These are phyloP conservation scores for Parastagonospora nodorum DNA, from an alignment of 2,329 filamentous ascomycete species.

Conservation along the genomic window DNA sequence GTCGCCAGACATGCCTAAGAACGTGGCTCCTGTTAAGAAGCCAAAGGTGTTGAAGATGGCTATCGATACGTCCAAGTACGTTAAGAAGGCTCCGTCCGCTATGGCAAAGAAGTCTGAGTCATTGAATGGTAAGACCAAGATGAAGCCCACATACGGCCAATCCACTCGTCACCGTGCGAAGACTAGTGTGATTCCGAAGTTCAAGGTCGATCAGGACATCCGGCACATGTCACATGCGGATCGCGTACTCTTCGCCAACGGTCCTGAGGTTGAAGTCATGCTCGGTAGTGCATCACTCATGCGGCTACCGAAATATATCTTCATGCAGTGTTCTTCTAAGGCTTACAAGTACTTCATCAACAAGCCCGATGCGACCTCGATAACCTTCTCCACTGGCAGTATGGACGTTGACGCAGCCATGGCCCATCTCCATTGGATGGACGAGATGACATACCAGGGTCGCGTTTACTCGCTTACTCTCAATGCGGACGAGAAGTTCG, in stretches of 20 bases:
- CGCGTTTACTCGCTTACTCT: conserved; percentile 32
- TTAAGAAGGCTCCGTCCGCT: conserved; percentile 15
- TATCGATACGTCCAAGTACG: conserved; percentile 26
- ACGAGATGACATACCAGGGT: conserved; percentile 24
- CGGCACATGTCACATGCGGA: conserved; percentile 26
- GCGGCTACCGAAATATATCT: conserved; percentile 26
- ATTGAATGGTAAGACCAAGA: background rate
- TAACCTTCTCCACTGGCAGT: conserved; percentile 16
- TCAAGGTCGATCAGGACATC: conserved; percentile 21
- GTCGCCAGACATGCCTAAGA: conserved; percentile 26
- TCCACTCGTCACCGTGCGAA: conserved; percentile 2
- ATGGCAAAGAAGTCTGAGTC: background rate
- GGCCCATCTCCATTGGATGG: conserved; percentile 29
- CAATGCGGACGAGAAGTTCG: conserved; percentile 13
- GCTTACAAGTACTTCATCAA: conserved; percentile 26
- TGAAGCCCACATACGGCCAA: background rate
- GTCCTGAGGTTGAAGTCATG: conserved; percentile 24
- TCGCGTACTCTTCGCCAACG: conserved; percentile 25
- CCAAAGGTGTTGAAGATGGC: conserved; percentile 27
- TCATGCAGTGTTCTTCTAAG: conserved; percentile 34
- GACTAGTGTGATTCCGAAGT: conserved; percentile 9
- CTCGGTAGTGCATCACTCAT: conserved; percentile 20
- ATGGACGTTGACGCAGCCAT: conserved; percentile 24
- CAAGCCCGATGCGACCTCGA: conserved; percentile 13
- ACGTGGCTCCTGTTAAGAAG: conserved; percentile 18